Conservation (phyloP, 148 eudicot genomes). For the Suaeda aralocaspica region DNA sequence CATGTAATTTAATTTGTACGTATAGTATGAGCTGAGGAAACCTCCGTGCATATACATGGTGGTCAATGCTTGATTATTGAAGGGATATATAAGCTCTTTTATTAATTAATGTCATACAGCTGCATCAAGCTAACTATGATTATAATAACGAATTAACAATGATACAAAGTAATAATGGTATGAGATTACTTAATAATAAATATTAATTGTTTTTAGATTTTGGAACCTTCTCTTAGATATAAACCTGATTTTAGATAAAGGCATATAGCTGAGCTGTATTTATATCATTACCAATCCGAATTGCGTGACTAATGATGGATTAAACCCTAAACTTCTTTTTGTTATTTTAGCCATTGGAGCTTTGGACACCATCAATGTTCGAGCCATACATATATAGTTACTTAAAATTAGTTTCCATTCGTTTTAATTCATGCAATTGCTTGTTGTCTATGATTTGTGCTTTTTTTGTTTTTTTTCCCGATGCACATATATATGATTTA, state of each 20-base stretch:
- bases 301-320: constrained; percentile 15
- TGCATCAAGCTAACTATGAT: constrained; percentile 1
- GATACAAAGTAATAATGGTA: not conserved
- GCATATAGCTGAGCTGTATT: not conserved
- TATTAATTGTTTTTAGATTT: not conserved
- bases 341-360: not conserved
- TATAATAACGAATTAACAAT: too few relatives aligned
- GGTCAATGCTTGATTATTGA: too few relatives aligned
- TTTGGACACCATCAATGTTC: too few relatives aligned
- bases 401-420: too few relatives aligned
- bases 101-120: constrained; percentile 8
- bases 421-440: too few relatives aligned
- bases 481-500: too few relatives aligned
- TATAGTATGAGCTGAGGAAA: too few relatives aligned
- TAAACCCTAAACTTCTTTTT: constrained; percentile 5
- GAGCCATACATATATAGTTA: too few relatives aligned
- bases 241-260: not conserved
- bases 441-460: too few relatives aligned
- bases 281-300: not conserved
- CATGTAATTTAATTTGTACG: not conserved
- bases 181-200: not conserved
- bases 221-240: not conserved
- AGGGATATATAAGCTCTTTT: too few relatives aligned
- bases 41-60: too few relatives aligned
- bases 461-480: too few relatives aligned